Percentiles rank a stretch among this genome's conserved stretches.
phyloP scores from a whole-genome alignment of 1,284 basidiomycete genomes.

The Ganoderma multipileum region DNA sequence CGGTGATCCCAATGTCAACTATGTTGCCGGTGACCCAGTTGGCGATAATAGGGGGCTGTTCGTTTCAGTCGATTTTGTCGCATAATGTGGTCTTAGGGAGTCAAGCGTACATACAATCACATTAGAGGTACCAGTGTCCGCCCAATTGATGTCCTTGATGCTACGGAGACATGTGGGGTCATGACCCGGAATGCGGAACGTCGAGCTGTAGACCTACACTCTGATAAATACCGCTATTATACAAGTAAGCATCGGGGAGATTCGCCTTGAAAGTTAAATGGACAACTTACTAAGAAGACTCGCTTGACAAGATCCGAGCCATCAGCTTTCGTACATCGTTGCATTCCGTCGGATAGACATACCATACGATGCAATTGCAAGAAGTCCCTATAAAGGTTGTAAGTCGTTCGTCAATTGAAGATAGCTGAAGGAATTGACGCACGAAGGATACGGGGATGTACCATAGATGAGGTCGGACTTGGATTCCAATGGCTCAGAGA shows the following conservation, averaged over 20 bases:
- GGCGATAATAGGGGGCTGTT: slow-evolving; percentile 18
- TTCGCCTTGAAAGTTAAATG: neutral
- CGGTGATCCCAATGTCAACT: slow-evolving; percentile 27
- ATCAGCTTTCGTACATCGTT: neutral
- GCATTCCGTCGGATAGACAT: neutral
- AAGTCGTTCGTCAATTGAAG: neutral
- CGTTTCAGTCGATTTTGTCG: neutral
- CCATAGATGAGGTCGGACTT: slow-evolving; percentile 26
- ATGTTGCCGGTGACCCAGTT: slow-evolving; percentile 27
- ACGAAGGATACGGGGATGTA: slow-evolving; percentile 23
- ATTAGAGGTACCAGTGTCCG: slow-evolving; percentile 6
- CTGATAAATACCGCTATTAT: slow-evolving; percentile 8
- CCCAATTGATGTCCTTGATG: slow-evolving; percentile 2
- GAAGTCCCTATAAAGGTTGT: slow-evolving; percentile 7
- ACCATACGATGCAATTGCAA: slow-evolving; percentile 24
- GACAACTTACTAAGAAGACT: slow-evolving; percentile 13
- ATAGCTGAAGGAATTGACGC: neutral
- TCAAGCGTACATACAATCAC: slow-evolving; percentile 8
- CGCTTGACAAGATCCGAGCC: neutral
- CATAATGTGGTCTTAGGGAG: neutral
- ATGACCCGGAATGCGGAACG: too few species aligned
- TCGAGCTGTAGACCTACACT: neutral
- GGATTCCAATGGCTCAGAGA: neutral
- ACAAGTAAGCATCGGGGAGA: neutral
- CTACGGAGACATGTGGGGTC: neutral